Percentiles rank a stretch among this genome's conserved stretches.
phyloP scores from a whole-genome alignment of 2,329 filamentous ascomycete genomes.

The Calonectria ilicicola region DNA sequence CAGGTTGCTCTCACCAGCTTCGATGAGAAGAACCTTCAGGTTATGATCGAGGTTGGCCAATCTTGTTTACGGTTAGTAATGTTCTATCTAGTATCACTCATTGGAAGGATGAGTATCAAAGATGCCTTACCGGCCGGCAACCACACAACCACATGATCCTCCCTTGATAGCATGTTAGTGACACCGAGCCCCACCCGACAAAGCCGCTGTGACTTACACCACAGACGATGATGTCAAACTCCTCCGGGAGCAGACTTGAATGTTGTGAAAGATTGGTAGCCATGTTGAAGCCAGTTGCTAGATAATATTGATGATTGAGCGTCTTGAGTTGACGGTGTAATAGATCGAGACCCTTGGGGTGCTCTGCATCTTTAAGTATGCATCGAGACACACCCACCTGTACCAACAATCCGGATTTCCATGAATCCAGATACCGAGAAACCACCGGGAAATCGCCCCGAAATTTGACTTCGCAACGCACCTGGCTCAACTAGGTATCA shows the following conservation, averaged over 20 bases:
- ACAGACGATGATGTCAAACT: conserved; percentile 85
- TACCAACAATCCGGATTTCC: conserved; percentile 4
- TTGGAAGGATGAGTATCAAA: neutral
- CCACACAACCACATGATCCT: conserved; percentile 74
- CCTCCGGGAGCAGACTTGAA: conserved; percentile 68
- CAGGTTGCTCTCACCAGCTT: conserved; percentile 78
- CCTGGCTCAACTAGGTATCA: conserved; percentile 29
- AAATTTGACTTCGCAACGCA: conserved; percentile 22
- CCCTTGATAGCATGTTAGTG: conserved; percentile 51
- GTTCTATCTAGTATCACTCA: neutral
- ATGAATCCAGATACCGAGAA: conserved; percentile 35
- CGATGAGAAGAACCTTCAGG: conserved; percentile 76
- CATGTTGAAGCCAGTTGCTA: conserved; percentile 29
- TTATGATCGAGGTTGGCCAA: conserved; percentile 83
- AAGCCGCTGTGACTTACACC: conserved; percentile 51
- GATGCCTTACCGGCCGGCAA: conserved; percentile 62
- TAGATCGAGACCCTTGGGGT: neutral
- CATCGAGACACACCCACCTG: neutral
- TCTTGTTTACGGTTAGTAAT: conserved; percentile 55
- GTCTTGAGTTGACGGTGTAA: neutral
- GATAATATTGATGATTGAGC: neutral
- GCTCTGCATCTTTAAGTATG: neutral
- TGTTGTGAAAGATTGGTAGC: conserved; percentile 33
- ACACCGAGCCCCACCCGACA: neutral
- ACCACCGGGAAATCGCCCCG: conserved; percentile 23